phyloP scores from a whole-genome alignment of 805 yeast genomes.

The Brettanomyces nanus region DNA sequence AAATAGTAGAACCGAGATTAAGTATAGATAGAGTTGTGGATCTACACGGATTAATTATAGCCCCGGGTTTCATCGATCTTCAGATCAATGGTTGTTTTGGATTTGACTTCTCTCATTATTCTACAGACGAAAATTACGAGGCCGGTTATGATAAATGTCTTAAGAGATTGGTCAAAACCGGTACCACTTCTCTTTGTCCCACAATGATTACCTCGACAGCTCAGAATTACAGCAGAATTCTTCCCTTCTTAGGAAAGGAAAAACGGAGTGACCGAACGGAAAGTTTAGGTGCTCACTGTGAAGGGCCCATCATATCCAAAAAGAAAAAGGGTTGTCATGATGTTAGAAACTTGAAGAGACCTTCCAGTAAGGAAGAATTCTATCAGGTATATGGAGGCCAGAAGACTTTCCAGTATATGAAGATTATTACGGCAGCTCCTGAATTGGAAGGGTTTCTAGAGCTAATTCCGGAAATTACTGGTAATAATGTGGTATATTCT shows the following conservation, averaged over 20 bases:
- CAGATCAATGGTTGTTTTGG: conserved; percentile 55
- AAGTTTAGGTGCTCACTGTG: conserved; percentile 50
- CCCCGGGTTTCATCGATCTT: conserved; percentile 51
- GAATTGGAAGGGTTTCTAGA: conserved; percentile 39
- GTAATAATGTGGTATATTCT: conserved; percentile 29
- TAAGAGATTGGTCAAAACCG: conserved; percentile 39
- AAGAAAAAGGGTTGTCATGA: conserved; percentile 46
- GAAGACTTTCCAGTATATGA: conserved; percentile 17
- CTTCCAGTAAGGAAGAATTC: conserved; percentile 24
- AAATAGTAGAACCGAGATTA: neutral
- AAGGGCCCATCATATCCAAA: conserved; percentile 48
- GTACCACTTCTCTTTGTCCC: conserved; percentile 50
- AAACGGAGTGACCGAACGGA: conserved; percentile 30
- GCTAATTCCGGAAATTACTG: conserved; percentile 27
- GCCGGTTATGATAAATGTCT: conserved; percentile 34
- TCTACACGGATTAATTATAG: conserved; percentile 36
- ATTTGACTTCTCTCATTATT: conserved; percentile 38
- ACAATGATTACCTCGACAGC: conserved; percentile 46
- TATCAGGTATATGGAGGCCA: conserved; percentile 33
- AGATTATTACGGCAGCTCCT: conserved; percentile 45
- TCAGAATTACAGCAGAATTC: conserved; percentile 38
- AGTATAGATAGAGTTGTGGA: conserved; percentile 27
- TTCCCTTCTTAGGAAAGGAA: conserved; percentile 34
- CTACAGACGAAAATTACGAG: conserved; percentile 27
- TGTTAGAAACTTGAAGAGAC: conserved; percentile 34